Evolutionary conservation across 2,329 filamentous ascomycete genomes (phyloP).

Genomic region (Phaeophleospora eucalypticola): DNA sequence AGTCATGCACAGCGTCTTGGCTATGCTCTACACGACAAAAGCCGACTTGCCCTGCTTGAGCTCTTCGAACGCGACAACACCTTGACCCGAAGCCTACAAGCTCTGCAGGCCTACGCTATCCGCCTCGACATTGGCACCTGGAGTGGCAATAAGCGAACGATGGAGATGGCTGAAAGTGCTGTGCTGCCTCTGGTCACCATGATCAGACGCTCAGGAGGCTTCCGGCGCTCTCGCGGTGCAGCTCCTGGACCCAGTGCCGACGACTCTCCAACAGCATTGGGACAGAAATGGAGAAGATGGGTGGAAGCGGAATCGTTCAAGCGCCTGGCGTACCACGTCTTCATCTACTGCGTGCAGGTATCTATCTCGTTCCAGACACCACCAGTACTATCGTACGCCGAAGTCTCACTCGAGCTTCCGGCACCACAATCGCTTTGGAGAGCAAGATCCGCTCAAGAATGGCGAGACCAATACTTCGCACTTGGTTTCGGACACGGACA

Average conservation of each 20-base stretch:
- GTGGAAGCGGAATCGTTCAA: constrained; percentile 20
- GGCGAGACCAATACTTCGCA: constrained; percentile 17
- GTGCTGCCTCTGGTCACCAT: constrained; percentile 18
- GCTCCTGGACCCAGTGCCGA: constrained; percentile 7
- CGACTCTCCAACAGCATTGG: constrained; percentile 9
- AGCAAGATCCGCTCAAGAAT: constrained; percentile 15
- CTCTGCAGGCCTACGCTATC: constrained; percentile 17
- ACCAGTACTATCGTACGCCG: constrained; percentile 17
- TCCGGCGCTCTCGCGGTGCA: constrained; percentile 11
- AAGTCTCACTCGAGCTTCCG: constrained; percentile 19
- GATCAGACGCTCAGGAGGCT: constrained; percentile 18
- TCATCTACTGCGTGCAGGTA: constrained; percentile 18
- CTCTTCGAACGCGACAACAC: constrained; percentile 19
- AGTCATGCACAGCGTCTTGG: constrained; percentile 20
- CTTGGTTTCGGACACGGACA: constrained; percentile 7
- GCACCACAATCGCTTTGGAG: constrained; percentile 16
- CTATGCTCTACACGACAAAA: constrained; percentile 20
- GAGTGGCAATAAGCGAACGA: constrained; percentile 21
- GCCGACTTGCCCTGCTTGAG: constrained; percentile 11
- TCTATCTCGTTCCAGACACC: constrained; percentile 18
- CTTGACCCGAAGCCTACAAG: constrained; percentile 14
- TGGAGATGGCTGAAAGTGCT: constrained; percentile 17
- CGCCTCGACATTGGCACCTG: constrained; percentile 18
- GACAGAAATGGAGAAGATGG: constrained; percentile 18
- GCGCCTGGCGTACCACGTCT: constrained; percentile 17